Base-by-base conservation (phyloP, 495 filamentous ascomycete species). In the Neurospora sp. region DNA sequence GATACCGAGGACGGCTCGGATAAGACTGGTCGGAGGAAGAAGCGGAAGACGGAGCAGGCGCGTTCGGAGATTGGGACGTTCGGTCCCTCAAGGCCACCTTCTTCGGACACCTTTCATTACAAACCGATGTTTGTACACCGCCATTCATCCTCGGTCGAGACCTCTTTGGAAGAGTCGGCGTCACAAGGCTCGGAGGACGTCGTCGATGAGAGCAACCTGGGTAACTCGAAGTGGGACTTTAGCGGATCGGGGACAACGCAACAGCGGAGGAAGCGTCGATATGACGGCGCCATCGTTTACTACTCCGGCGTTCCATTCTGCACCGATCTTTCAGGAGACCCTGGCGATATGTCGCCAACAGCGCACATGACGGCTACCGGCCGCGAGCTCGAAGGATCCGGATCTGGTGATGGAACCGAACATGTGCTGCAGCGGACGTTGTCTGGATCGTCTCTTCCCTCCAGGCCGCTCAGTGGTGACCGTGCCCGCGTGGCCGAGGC, bases 231-330 rank as follows among this genome's bases (percentile, higher is more conserved):
- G 71, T 82, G 78, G 80, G 80, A 78, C 44, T 81, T 80, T 39
- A 85, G 83, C 74, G 81, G 83, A 47, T 85, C 79, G 38, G 83
- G 81, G 65, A 79, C 80, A 41, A 78, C 80, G 35, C 81, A 65
- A 37, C 53, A 82, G 69, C 81, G 83, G 70, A 82, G 81, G 73
- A 84, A 76, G 70, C 82, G 80, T 42, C 82, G 80, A 14, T 85
- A 85, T 20, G 89, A 88, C 75, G 92, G 93, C 14, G 90, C 92
- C 22, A 93, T 94, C 75, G 91, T 93, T 68, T 95, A 91, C 78
- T 95, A 94, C 80, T 91, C 90, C 71, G 87, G 88, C 35, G 89
- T 90, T 7, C 85, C 84, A 1, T 95, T 94, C 78, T 94, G 88
- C 79, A 93, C 89, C 14, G 92, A 95, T 81, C 84, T 94, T 5